Evolutionary conservation across 306 rosid genomes (phyloP).

Genomic region (Ochetophila trinervis): DNA sequence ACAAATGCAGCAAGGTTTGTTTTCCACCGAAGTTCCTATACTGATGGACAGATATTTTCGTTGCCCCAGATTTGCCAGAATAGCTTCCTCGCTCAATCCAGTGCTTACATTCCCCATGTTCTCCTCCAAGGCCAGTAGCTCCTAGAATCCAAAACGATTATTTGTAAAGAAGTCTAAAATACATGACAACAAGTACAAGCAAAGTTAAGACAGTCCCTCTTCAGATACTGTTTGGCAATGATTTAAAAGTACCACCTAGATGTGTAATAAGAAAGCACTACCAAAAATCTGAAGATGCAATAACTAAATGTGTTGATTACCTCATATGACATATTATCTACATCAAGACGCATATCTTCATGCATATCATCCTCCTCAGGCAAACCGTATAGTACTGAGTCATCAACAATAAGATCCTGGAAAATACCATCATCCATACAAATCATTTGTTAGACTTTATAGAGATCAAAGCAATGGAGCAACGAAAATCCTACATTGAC

Average conservation of each 20-base stretch:
- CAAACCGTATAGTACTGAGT: background rate
- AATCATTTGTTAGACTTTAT: too few species aligned
- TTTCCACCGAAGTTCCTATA: slow-evolving; percentile 37
- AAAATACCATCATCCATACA: too few species aligned
- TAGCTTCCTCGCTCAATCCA: slow-evolving; percentile 60
- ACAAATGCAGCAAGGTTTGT: slow-evolving; percentile 81
- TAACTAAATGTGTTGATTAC: slow-evolving; percentile 1
- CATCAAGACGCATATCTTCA: background rate
- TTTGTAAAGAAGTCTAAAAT: background rate
- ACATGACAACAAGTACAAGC: background rate
- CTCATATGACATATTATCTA: slow-evolving; percentile 23
- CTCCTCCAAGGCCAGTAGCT: slow-evolving; percentile 74
- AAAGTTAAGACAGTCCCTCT: background rate
- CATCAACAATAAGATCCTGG: background rate
- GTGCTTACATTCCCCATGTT: slow-evolving; percentile 76
- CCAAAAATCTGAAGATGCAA: too few species aligned
- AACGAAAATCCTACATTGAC: too few species aligned
- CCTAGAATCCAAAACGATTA: slow-evolving; percentile 32
- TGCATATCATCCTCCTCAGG: slow-evolving; percentile 4
- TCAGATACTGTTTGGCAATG: background rate
- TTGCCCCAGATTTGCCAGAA: slow-evolving; percentile 40
- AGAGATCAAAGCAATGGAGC: too few species aligned
- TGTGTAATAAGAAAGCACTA: too few species aligned
- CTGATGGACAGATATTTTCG: slow-evolving; percentile 30
- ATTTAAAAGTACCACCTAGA: too few species aligned